Base-by-base conservation (phyloP, 768 basidiomycete species). In the Rhizopogon sp. region DNA sequence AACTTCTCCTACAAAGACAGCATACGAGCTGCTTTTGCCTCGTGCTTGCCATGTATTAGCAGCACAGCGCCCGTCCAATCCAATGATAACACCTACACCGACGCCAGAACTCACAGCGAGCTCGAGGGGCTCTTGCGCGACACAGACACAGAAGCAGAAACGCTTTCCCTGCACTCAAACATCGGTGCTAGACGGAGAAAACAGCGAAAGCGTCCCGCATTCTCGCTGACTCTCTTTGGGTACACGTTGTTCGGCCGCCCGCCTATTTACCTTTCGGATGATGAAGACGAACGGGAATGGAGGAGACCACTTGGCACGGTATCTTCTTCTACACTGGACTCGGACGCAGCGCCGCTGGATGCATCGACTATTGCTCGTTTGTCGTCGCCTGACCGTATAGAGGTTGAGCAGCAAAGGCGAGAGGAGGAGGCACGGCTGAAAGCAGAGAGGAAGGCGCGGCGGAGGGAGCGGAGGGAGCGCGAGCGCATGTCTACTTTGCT, bases 271-370 rank as follows among this genome's bases (percentile, higher is more conserved):
- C 75, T 87, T n/a, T 74, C 79, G 0, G 81, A 80, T n/a, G 76
- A 77, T 13, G 74, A 78, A 3, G 69, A 65, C 11, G 46, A 58
- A 1, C 40, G 40, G 7, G 40, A 51, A 9, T 49, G 57, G 46
- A 59, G 50, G 60, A 68, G 35, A 62, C 62, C 45, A 31, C 60
- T 67, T 59, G 28, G 51, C 35, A 68, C 63, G 2, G 31, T 57
- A 8, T 71, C 70, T 20, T 68, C 75, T 3, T 69, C 73, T 5
- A 84, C 84, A 5, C 76, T 87, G 42, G 88, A 89, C 67, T 82
- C 84, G 0, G 88, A 89, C 57, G 87, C 88, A 3, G 80, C 86
- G 5, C 81, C 81, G 1, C 71, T 90, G 13, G 84, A 85, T 50
- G 67, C 79, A 6, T 74, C 79, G 9, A 72, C 76, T 16, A 87